Conservation (phyloP, 2,329 filamentous ascomycete genomes). For the Cladosporium sp. region DNA sequence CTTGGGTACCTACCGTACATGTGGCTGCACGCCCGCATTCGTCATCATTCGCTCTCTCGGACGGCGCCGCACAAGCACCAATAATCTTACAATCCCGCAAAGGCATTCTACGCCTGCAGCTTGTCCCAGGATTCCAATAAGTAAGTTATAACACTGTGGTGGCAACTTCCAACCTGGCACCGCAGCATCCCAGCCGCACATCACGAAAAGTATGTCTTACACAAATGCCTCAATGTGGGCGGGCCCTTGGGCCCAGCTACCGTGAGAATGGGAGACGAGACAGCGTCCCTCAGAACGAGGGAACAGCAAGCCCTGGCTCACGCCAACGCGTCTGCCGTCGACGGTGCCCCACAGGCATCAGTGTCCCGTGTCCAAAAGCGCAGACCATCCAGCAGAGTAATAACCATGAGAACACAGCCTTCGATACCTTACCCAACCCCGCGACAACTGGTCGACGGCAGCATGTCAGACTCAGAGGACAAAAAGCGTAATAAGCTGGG, state of each 20-base stretch:
- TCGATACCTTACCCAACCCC: slow-evolving; percentile 41
- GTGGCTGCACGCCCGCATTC: slow-evolving; percentile 6
- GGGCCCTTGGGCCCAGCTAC: background rate
- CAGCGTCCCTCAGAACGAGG: slow-evolving; percentile 1
- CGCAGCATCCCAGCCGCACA: slow-evolving; percentile 8
- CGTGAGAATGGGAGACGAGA: slow-evolving; percentile 2
- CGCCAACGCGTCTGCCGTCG: slow-evolving; percentile 3
- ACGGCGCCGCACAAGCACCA: background rate
- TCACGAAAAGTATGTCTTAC: slow-evolving; percentile 12
- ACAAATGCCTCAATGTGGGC: slow-evolving; percentile 1
- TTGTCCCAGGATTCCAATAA: background rate
- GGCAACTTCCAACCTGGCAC: no score
- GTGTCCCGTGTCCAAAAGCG: slow-evolving; percentile 13
- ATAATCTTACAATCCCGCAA: background rate
- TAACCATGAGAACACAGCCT: slow-evolving; percentile 36
- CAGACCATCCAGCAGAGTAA: slow-evolving; percentile 34
- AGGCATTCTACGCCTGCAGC: slow-evolving; percentile 4
- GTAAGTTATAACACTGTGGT: no score
- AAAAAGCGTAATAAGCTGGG: slow-evolving; percentile 86
- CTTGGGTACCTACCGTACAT: background rate
- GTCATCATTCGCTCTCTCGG: slow-evolving; percentile 9
- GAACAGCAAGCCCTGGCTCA: background rate
- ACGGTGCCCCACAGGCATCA: slow-evolving; percentile 8
- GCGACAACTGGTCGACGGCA: slow-evolving; percentile 40
- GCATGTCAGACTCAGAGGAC: slow-evolving; percentile 48